A percentile compares a stretch with the other conserved stretches of the same genome.
Evolutionary conservation across 2,329 filamentous ascomycete species (phyloP).

Genomic region (Emmonsiellopsis sp.): DNA sequence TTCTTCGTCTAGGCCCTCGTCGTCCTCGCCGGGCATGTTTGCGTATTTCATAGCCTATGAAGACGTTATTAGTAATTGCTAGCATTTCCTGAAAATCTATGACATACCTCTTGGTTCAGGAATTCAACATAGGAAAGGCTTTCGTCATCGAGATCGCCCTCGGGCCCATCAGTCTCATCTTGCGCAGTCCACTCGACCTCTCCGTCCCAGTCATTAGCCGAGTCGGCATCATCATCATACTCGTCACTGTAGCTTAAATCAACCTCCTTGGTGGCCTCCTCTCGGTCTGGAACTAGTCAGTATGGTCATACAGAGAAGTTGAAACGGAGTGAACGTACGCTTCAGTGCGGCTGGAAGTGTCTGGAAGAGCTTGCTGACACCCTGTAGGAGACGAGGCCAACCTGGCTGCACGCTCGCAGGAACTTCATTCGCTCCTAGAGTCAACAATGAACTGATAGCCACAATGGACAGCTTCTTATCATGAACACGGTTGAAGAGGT

Average conservation of each 20-base stretch:
- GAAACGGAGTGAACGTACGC: constrained; percentile 45
- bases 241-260: constrained; percentile 72
- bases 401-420: constrained; percentile 89
- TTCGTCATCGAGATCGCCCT: constrained; percentile 70
- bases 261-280: constrained; percentile 84
- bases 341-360: constrained; percentile 80
- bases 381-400: constrained; percentile 84
- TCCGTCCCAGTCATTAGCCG: constrained; percentile 74
- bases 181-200: constrained; percentile 62
- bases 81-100: neutral
- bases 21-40: constrained; percentile 63
- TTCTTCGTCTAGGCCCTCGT: constrained; percentile 88
- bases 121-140: constrained; percentile 93
- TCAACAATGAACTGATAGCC: constrained; percentile 79
- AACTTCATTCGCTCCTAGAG: constrained; percentile 69
- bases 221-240: constrained; percentile 62
- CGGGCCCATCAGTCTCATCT: constrained; percentile 53
- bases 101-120: constrained; percentile 72
- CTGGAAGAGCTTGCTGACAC: constrained; percentile 84
- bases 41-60: constrained; percentile 72
- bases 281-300: constrained; percentile 53
- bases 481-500: constrained; percentile 85
- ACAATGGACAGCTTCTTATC: constrained; percentile 98
- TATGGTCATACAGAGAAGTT: neutral
- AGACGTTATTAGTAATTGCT: constrained; percentile 10